Percentiles rank a stretch among this genome's conserved stretches.
These are phyloP conservation scores for Hericium rajendrae DNA, from an alignment of 768 basidiomycete genomes.

Conservation along the genomic window DNA sequence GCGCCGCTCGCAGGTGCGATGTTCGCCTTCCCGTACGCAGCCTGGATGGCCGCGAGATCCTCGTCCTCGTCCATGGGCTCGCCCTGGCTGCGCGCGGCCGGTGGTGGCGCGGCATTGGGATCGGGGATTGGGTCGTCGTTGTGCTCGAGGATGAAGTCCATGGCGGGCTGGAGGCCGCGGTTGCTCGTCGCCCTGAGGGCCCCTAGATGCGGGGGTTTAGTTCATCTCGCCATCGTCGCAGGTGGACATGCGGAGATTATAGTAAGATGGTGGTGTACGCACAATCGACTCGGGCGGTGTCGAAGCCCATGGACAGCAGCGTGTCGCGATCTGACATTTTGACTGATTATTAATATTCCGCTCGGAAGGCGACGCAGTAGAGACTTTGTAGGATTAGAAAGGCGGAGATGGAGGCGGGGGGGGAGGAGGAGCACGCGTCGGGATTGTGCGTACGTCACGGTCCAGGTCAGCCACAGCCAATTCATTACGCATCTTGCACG, in stretches of 20 bases:
- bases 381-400: too few relatives aligned
- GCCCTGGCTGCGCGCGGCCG: conserved; percentile 13
- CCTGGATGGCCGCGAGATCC: conserved; percentile 52
- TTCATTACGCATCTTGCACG: background rate
- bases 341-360: too few relatives aligned
- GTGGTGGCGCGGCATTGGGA: conserved; percentile 21
- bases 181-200: conserved; percentile 77
- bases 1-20: conserved; percentile 15
- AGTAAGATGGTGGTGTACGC: conserved; percentile 21
- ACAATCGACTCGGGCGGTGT: conserved; percentile 80
- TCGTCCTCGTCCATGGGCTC: conserved; percentile 52
- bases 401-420: background rate
- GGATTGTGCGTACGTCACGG: background rate
- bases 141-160: conserved; percentile 84
- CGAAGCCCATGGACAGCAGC: conserved; percentile 82
- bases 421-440: background rate
- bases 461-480: too few relatives aligned
- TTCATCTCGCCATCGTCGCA: background rate
- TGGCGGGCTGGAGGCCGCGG: conserved; percentile 81
- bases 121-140: conserved; percentile 70
- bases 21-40: conserved; percentile 32
- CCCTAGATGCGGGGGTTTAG: conserved; percentile 40
- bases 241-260: background rate
- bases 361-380: too few relatives aligned
- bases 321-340: conserved; percentile 57